A percentile compares a stretch with the other conserved stretches of the same genome.
Evolutionary conservation across 176 grass and related monocot species (phyloP).

Genomic region (Calamus simplicifolius): DNA sequence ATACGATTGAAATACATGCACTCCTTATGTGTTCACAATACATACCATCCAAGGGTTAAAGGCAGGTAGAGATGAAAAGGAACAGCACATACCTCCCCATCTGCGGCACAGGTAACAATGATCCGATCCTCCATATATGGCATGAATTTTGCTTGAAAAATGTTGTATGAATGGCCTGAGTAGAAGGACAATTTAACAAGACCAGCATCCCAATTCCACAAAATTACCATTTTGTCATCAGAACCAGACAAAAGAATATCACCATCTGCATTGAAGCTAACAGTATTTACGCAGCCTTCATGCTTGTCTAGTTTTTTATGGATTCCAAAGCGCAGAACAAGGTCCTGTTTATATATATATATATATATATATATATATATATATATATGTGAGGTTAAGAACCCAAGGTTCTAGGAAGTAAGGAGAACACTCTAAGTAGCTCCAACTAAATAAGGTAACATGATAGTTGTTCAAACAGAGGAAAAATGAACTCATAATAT

Average conservation of each 20-base stretch:
- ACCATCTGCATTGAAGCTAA: conserved; percentile 67
- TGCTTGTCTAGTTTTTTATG: conserved; percentile 57
- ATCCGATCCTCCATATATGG: conserved; percentile 54
- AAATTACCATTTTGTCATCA: conserved; percentile 61
- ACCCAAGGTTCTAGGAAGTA: too few relatives aligned
- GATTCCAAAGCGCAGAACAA: conserved; percentile 63
- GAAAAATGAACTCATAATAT: too few relatives aligned
- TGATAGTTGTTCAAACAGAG: too few relatives aligned
- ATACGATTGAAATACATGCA: neutral
- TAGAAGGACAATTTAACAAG: conserved; percentile 53
- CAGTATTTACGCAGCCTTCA: conserved; percentile 59
- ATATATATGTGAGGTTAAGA: neutral
- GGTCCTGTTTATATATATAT: conserved; percentile 36
- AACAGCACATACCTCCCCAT: conserved; percentile 51
- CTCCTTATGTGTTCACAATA: too few relatives aligned
- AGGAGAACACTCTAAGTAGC: too few relatives aligned
- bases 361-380: conserved; percentile 2
- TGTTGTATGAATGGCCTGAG: conserved; percentile 63
- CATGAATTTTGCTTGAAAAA: conserved; percentile 89
- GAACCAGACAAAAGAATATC: conserved; percentile 64
- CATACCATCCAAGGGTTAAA: neutral
- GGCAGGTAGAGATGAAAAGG: neutral
- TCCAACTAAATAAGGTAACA: too few relatives aligned
- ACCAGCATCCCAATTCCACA: conserved; percentile 73
- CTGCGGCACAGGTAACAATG: conserved; percentile 71